Evolutionary conservation across 495 filamentous ascomycete genomes (phyloP), one percentile per base, ranked within the genome.

Genomic region (Neurospora discreta): DNA sequence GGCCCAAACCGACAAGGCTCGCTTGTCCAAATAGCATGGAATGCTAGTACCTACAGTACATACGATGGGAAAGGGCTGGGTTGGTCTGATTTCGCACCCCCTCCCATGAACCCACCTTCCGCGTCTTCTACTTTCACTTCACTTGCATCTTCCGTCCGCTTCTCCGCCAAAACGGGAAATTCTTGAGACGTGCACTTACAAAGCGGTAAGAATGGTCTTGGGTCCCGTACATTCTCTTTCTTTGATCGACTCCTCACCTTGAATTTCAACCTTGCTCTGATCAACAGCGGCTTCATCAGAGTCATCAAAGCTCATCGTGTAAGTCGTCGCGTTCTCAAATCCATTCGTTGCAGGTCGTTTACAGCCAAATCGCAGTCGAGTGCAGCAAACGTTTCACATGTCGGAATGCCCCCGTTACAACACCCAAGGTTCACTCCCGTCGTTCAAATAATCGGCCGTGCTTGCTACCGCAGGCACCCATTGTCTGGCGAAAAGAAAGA

Each of bases 21-120:
- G 52, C 75, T 67, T 77, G 76, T 82, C 82, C 82, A 82, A 82
- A 83, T 82, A 82, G 79, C 77, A 82, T n/a, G n/a, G n/a, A n/a
- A 81, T 71, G 73, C 11, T 58, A 46, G n/a, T n/a, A 36, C 33
- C 33, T 36, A 36, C 33, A 5, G 4, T 36, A 5, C 3, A 5
- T 36, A 77, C 80, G 77, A 78, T 67, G 52, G 52, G 52, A 30
- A 65, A 65, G 52, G 30, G 52, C 26, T 65, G 15, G 52, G 26
- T 18, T 15, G 52, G 52, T 30, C 26, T 65, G 52, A 65, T 65
- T 65, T 65, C 52, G 52, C 52, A 65, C 52, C 52, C 52, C 52
- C 52, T 65, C 52, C 52, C 7, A 33, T 7, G 26, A 65, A 33
- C 52, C 7, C 26, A 65, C 52, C 52, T 65, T 65, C 26, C 52